phyloP scores from a whole-genome alignment of 352 stramenopile species.

The Phytophthora chlamydospora region DNA sequence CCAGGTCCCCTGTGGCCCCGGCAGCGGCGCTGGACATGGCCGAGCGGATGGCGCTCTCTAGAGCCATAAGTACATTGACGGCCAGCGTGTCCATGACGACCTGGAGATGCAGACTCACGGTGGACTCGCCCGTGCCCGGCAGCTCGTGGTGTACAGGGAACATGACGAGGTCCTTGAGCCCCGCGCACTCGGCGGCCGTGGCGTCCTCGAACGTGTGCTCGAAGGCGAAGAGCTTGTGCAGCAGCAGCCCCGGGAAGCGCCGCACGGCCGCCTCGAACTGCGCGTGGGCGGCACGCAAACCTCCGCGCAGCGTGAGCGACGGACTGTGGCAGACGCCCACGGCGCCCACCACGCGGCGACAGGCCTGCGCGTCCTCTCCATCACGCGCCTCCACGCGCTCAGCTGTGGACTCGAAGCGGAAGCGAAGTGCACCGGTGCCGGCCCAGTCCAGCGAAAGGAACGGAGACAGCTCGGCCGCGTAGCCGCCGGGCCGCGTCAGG shows the following conservation, averaged over 20 bases:
- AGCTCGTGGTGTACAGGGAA: constrained; percentile 82
- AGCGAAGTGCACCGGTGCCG: constrained; percentile 55
- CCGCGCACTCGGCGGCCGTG: constrained; percentile 60
- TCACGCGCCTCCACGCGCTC: constrained; percentile 62
- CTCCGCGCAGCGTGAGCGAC: constrained; percentile 47
- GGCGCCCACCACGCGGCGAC: constrained; percentile 72
- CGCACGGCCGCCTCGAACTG: constrained; percentile 73
- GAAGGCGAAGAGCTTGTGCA: constrained; percentile 88
- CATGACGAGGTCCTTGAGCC: constrained; percentile 76
- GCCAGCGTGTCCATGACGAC: constrained; percentile 84
- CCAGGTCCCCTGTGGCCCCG: constrained; percentile 25
- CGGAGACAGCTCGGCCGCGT: constrained; percentile 80
- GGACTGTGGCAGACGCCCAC: constrained; percentile 85
- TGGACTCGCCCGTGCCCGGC: constrained; percentile 62
- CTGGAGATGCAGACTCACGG: constrained; percentile 78
- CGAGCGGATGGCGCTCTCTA: constrained; percentile 76
- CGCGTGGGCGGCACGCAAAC: constrained; percentile 57
- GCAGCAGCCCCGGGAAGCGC: constrained; percentile 69
- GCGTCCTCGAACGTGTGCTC: constrained; percentile 76
- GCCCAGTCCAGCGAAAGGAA: constrained; percentile 81
- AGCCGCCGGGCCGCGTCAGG: constrained; percentile 77
- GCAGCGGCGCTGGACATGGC: constrained; percentile 51
- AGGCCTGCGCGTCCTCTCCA: constrained; percentile 79
- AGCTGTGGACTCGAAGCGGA: constrained; percentile 75
- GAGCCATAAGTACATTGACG: constrained; percentile 83